Percentiles rank a stretch among this genome's conserved stretches.
Conservation (phyloP, 2,329 filamentous ascomycete genomes). For the Macrophomina tecta region DNA sequence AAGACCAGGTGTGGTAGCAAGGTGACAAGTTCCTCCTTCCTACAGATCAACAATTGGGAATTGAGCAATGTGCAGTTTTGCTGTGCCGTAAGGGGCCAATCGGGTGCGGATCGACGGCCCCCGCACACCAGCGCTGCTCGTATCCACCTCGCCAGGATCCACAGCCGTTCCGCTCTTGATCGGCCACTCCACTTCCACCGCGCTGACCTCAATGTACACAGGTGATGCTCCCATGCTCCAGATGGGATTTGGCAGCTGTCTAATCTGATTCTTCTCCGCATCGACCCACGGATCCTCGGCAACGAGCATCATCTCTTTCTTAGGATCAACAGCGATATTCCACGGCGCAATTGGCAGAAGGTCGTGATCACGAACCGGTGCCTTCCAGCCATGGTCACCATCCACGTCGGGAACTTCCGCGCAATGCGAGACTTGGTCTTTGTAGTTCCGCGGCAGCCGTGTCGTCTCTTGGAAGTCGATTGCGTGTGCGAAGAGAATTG, state of each 20-base stretch:
- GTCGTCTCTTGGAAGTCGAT: background rate
- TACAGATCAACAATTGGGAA: background rate
- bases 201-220: background rate
- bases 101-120: background rate
- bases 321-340: slow-evolving; percentile 3
- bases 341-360: background rate
- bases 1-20: too few species aligned
- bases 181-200: background rate
- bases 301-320: background rate
- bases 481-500: background rate
- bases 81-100: slow-evolving; percentile 1
- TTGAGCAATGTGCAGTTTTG: slow-evolving; percentile 12
- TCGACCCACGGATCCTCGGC: background rate
- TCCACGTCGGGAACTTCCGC: background rate
- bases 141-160: background rate
- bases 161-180: slow-evolving; percentile 15
- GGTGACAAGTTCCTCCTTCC: too few species aligned
- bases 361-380: background rate
- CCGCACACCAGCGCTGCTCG: background rate
- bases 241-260: background rate
- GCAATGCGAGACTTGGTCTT: slow-evolving; percentile 5
- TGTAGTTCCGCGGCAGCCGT: slow-evolving; percentile 1
- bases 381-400: background rate
- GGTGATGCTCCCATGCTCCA: background rate
- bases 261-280: background rate